Base-by-base conservation (phyloP, 2,329 filamentous ascomycete species). In the Penicillium sp. region DNA sequence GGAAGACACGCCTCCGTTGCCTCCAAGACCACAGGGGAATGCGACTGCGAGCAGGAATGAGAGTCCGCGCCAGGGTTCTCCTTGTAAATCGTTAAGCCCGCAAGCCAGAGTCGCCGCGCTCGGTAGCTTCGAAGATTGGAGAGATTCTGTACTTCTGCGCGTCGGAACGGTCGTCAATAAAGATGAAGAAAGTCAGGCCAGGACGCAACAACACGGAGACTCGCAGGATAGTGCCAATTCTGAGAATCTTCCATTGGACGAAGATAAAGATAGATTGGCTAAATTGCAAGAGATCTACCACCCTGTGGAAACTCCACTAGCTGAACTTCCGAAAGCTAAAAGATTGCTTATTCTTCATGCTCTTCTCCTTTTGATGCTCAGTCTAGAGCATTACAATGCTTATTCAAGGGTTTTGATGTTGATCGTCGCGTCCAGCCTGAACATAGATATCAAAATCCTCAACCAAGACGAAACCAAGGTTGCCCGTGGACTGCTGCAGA, bases 41-140 rank as follows among this genome's bases (percentile, higher is more conserved):
- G 38, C 18, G 22, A 16, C 43, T 16, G 19, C 43, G 2, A 44
- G 14, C 29, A 41, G 39, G 2, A 22, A 14, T 7, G 49, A 25
- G 37, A 49, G 30, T 27, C 54, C 41, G 10, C 51, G 52, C 37
- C 22, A 49, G 5, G 49, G 45, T 3, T 46, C 53, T 8, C 49
- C 52, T 11, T 37, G 38, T 10, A 54, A 60, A 14, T 52, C 51
- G 42, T 61, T 49, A 54, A 65, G 52, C 65, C 59, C 59, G 70
- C 90, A 60, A 84, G 72, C 82, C 5, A 64, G 67, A 49, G 52
- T 80, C 54, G 83, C 86, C 46, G 79, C 84, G 1, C 66, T 95
- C 4, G 72, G 77, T 6, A 83, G 86, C 64, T 95, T 92, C 64
- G 83, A 87, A 50, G 86, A 89, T 56, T 97, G 92, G 92, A 81